Evolutionary conservation across 192 early-diverging fungal species (phyloP), one percentile per base, ranked within the genome.

Genomic region (Coemansia sp.): DNA sequence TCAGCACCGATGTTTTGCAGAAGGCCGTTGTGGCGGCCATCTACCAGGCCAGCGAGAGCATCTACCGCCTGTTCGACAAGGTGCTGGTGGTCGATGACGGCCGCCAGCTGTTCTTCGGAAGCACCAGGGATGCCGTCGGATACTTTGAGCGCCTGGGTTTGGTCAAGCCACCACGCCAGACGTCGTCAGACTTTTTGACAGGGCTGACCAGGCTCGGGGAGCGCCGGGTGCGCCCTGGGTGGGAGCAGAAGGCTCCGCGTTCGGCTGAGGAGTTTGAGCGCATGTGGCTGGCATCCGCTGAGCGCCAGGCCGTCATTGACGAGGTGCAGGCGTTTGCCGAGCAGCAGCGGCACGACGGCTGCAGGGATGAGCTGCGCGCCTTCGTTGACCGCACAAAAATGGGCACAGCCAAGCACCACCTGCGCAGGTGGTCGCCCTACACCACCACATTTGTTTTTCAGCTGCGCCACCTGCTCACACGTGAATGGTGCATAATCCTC

Each of bases 1-100:
- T 89, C 46, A 82, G 82, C 73, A 83, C 87, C 27, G 85, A 91
- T 53, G 79, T 88, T 23, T 67, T 86, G 48, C 70, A 85, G 24
- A 86, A 86, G 59, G 79, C 87, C 1, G 84, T 84, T 0, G 53
- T 89, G 17, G 80, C 81, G 8, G 84, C 83, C n/a, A 76, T 86
- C 45, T 86, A 86, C 71, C 91, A 93, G 68, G 87, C 89, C 18
- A 86, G 84, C 33, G 84, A 85, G 57, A 82, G 76, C 70, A 86
- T 88, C 53, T 84, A 83, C 71, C 47, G 78, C 33, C 66, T 86
- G 52, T 86, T 86, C 25, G 82, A 86, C 71, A 81, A 82, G 57
- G 74, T 75, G 27, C 62, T 71, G 64, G 67, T 83, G 1, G 53
- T 82, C 23, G 67, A 76, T 33, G 69, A 79, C 23, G 81, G 77